These are phyloP conservation scores for Talaromyces liani DNA, from an alignment of 495 filamentous ascomycete species.

Conservation along the genomic window DNA sequence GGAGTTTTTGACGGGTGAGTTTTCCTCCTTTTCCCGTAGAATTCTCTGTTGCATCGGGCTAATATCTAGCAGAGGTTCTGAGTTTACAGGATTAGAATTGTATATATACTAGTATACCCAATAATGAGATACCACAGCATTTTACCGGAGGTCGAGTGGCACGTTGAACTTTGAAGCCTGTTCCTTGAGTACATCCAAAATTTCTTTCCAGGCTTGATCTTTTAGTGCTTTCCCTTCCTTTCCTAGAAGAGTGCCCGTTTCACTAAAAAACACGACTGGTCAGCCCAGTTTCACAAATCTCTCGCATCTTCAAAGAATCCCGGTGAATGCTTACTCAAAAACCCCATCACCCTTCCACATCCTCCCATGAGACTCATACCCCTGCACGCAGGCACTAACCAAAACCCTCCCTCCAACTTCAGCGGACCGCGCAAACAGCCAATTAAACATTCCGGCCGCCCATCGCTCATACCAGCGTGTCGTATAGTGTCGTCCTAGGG, in stretches of 20 bases:
- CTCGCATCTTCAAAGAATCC: too few relatives aligned
- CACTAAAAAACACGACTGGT: conserved; percentile 16
- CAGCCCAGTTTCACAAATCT: not conserved
- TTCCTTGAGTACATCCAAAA: conserved; percentile 22
- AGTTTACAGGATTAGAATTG: conserved; percentile 32
- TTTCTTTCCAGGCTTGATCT: conserved; percentile 33
- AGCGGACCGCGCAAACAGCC: conserved; percentile 36
- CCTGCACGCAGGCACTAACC: conserved; percentile 43
- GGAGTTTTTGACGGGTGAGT: conserved; percentile 64
- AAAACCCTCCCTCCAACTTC: conserved; percentile 45
- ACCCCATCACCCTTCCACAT: conserved; percentile 44
- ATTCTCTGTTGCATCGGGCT: not conserved
- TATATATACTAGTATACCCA: conserved; percentile 3
- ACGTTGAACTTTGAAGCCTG: conserved; percentile 19
- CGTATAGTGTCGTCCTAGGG: conserved; percentile 30
- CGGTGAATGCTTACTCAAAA: conserved; percentile 28
- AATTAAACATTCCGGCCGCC: conserved; percentile 27
- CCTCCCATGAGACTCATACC: conserved; percentile 40
- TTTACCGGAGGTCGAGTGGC: not conserved
- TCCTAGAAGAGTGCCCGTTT: conserved; percentile 27
- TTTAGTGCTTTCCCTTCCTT: conserved; percentile 27
- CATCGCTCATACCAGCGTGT: conserved; percentile 29
- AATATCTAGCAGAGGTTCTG: conserved; percentile 26
- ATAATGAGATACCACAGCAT: conserved; percentile 7
- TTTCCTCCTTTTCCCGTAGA: not conserved